Evolutionary conservation across 345 rosid genomes (phyloP), one percentile per base, ranked within the genome.

Genomic region (Trapa bicornis): DNA sequence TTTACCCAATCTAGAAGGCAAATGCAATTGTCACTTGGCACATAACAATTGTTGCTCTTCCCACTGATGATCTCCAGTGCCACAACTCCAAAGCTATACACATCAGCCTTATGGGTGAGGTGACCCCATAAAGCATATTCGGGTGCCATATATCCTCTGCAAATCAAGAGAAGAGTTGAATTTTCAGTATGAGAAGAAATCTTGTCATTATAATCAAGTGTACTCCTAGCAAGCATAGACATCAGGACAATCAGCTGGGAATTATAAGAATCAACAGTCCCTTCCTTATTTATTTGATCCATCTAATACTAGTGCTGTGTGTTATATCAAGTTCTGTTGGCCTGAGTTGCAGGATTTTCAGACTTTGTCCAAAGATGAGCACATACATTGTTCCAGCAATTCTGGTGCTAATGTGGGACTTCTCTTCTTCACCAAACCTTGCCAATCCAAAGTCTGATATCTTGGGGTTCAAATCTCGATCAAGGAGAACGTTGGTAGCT

Each of bases 381-480:
- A 35, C 85, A 70, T 65, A 86, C 93, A 87, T 73, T 58, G 93
- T 87, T 70, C 91, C 91, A 1, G 86, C 94, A 68, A 87, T 67
- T 67, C 75, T 76, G 66, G 92, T 85, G 72, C 77, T 85, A 42
- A 87, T 80, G 70, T 83, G 92, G 35, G 76, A 72, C 52, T 83
- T 75, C 16, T 80, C 89, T 47, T 69, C 81, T 33, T 76, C 81
- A 9, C 77, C 45, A 37, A 83, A 82, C 72, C 78, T 82, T 61
- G 92, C 89, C 70, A 87, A 62, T 7, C 92, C 92, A 68, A 87
- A 87, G 56, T 87, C 92, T 0, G 89, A 87, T 69, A 87, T 87
- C 69, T 80, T 87, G 2, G 89, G 81, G 66, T 80, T 85, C 3
- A 87, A 74, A 50, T 81, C 78, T 2, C 35, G 60, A 41, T 87